Evolutionary conservation across 768 basidiomycete species (phyloP).

Genomic region (Trametes sanguinea): DNA sequence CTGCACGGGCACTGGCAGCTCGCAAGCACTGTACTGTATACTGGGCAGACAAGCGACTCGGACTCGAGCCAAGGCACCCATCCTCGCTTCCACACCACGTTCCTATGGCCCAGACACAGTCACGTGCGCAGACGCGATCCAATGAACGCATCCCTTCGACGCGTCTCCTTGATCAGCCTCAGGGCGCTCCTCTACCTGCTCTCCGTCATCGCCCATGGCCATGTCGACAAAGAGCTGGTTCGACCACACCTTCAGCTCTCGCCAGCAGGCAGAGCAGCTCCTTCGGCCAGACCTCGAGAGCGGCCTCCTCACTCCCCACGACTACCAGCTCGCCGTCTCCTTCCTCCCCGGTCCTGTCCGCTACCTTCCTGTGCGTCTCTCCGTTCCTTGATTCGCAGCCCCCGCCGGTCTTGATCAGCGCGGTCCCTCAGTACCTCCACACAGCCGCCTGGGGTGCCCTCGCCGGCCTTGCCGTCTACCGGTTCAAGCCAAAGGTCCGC

Average conservation of each 20-base stretch:
- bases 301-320: constrained; percentile 51
- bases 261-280: constrained; percentile 44
- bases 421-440: constrained; percentile 28
- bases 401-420: constrained; percentile 18
- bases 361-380: constrained; percentile 44
- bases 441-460: constrained; percentile 32
- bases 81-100: constrained; percentile 1
- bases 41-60: background rate
- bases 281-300: constrained; percentile 53
- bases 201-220: background rate
- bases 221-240: constrained; percentile 39
- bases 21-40: background rate
- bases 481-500: constrained; percentile 15
- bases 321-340: constrained; percentile 54
- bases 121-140: constrained; percentile 9
- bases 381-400: background rate
- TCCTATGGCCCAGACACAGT: constrained; percentile 12
- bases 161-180: background rate
- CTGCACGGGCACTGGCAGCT: constrained; percentile 10
- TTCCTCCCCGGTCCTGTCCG: constrained; percentile 56
- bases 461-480: constrained; percentile 30
- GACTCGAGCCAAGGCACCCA: background rate
- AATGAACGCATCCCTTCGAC: constrained; percentile 3
- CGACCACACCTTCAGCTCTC: constrained; percentile 47
- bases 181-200: background rate